Percentiles rank a stretch among this genome's conserved stretches.
Conservation (phyloP, 2,329 filamentous ascomycete genomes). For the Neocatenulostroma microsporum region DNA sequence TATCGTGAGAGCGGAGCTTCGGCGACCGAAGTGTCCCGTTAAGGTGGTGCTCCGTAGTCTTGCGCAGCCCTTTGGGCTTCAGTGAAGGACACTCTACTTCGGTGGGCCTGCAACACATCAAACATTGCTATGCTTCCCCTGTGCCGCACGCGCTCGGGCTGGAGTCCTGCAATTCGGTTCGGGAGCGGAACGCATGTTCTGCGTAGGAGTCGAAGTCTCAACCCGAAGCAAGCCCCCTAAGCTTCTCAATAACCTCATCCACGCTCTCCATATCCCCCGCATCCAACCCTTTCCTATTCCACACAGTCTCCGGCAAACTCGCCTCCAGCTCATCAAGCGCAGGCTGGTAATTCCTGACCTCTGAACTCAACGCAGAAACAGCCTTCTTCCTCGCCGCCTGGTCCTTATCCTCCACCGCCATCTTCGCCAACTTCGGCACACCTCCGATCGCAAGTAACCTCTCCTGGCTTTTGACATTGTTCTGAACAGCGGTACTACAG, state of each 20-base stretch:
- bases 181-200: too few relatives aligned
- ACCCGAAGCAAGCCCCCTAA: too few relatives aligned
- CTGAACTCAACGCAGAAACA: slow-evolving; percentile 78
- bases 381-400: slow-evolving; percentile 73
- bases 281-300: slow-evolving; percentile 55
- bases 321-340: slow-evolving; percentile 59
- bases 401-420: slow-evolving; percentile 55
- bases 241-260: slow-evolving; percentile 42
- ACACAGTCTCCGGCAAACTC: slow-evolving; percentile 54
- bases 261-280: slow-evolving; percentile 81
- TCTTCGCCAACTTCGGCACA: slow-evolving; percentile 58
- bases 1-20: too few relatives aligned
- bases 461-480: slow-evolving; percentile 82
- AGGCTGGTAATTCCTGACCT: slow-evolving; percentile 81
- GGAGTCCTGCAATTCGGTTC: too few relatives aligned
- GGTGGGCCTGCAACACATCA: too few relatives aligned
- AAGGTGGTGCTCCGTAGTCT: too few relatives aligned
- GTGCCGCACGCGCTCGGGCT: too few relatives aligned
- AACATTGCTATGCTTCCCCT: too few relatives aligned
- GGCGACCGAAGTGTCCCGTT: too few relatives aligned
- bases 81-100: too few relatives aligned
- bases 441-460: slow-evolving; percentile 56
- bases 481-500: slow-evolving; percentile 89
- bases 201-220: too few relatives aligned
- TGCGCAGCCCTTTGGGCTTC: too few relatives aligned